phyloP scores from a whole-genome alignment of 768 basidiomycete genomes.

The Kwoniella heveanensis region DNA sequence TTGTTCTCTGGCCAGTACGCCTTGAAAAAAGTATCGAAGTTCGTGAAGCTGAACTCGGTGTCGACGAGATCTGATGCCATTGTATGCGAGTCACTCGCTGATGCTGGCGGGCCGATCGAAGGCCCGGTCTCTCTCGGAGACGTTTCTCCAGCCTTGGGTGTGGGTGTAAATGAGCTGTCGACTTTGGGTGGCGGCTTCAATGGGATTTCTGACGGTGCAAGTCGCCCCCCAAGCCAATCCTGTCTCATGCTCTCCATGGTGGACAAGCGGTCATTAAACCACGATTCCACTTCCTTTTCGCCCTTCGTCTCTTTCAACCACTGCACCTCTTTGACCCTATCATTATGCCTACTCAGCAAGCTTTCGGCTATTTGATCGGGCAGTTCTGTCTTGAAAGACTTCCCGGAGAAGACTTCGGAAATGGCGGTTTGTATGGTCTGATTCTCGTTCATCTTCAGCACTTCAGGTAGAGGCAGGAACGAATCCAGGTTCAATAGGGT shows the following conservation, averaged over 20 bases:
- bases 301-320: not conserved
- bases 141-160: no score
- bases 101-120: no score
- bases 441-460: not conserved
- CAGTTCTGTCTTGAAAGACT: not conserved
- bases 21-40: not conserved
- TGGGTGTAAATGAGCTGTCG: no score
- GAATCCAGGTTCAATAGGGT: not conserved
- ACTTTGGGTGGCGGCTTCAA: not conserved
- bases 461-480: not conserved
- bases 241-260: not conserved
- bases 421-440: not conserved
- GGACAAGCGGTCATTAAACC: not conserved
- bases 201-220: not conserved
- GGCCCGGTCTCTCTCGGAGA: no score
- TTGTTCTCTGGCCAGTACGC: not conserved
- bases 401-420: not conserved
- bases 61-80: not conserved
- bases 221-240: not conserved
- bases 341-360: not conserved
- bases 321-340: not conserved
- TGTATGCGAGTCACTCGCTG: not conserved
- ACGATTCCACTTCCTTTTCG: not conserved
- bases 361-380: not conserved
- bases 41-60: not conserved